Evolutionary conservation across 1,284 basidiomycete species (phyloP).

Genomic region (Pseudozyma flocculosa): DNA sequence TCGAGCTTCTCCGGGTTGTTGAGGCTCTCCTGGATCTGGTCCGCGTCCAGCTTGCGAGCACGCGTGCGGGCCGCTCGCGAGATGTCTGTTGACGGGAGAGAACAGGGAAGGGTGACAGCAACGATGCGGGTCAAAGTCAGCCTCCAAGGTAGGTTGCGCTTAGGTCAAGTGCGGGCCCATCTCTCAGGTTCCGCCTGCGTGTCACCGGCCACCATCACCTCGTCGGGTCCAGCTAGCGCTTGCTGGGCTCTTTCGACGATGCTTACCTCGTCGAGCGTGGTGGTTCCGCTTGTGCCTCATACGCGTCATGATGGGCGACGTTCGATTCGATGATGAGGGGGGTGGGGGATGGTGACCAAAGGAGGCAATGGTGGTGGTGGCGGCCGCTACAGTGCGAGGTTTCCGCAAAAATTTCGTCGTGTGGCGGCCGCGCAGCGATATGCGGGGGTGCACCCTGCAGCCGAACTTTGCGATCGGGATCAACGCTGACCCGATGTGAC

Average conservation of each 20-base stretch:
- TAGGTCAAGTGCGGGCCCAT: too few relatives aligned
- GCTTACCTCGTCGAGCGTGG: conserved; percentile 50
- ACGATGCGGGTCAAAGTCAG: too few relatives aligned
- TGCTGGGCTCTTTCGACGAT: too few relatives aligned
- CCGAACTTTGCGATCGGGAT: too few relatives aligned
- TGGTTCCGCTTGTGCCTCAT: conserved; percentile 55
- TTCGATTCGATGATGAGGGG: too few relatives aligned
- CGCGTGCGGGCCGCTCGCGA: conserved; percentile 54
- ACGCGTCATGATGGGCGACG: conserved; percentile 37
- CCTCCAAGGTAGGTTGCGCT: too few relatives aligned
- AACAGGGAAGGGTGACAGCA: background rate
- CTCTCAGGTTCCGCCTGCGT: too few relatives aligned
- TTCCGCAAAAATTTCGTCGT: conserved; percentile 3
- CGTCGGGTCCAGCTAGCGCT: too few relatives aligned
- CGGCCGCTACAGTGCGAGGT: background rate
- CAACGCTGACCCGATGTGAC: too few relatives aligned
- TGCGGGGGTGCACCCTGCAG: too few relatives aligned
- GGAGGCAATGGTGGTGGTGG: background rate
- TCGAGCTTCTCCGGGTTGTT: conserved; percentile 40
- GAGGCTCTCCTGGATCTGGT: conserved; percentile 54
- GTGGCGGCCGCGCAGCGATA: background rate
- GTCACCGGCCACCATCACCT: too few relatives aligned
- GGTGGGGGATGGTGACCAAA: too few relatives aligned
- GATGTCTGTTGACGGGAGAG: conserved; percentile 29
- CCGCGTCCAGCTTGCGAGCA: conserved; percentile 53